phyloP scores from a whole-genome alignment of 495 filamentous ascomycete species.

The Aspergillus kassunensis region DNA sequence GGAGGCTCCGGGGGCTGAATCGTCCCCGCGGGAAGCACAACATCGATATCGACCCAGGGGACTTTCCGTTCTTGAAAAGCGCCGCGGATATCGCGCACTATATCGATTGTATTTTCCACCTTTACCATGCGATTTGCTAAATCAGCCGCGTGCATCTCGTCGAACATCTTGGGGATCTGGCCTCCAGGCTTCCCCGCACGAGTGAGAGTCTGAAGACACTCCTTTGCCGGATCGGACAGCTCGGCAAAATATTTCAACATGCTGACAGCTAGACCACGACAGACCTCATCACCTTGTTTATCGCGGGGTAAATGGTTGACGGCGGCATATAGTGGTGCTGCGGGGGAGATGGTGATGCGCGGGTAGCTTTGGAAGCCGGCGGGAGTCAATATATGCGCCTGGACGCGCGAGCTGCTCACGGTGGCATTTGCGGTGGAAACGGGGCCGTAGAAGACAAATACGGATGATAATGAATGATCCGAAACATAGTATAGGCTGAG shows the following conservation, averaged over 20 bases:
- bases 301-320: constrained; percentile 90
- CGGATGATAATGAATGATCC: constrained; percentile 69
- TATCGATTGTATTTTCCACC: constrained; percentile 68
- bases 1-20: constrained; percentile 48
- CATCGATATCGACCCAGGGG: constrained; percentile 82
- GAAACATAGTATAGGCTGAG: constrained; percentile 77
- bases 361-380: constrained; percentile 85
- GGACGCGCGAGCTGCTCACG: constrained; percentile 83
- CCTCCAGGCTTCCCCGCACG: constrained; percentile 29
- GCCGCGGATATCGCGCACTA: constrained; percentile 63
- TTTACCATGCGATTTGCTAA: constrained; percentile 76
- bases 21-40: constrained; percentile 72
- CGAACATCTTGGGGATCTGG: constrained; percentile 63
- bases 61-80: constrained; percentile 74
- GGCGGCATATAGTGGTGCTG: constrained; percentile 88
- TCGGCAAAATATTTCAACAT: constrained; percentile 91
- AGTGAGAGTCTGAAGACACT: constrained; percentile 39
- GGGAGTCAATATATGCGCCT: constrained; percentile 84
- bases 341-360: constrained; percentile 86
- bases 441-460: constrained; percentile 82
- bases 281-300: constrained; percentile 88
- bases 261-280: constrained; percentile 83
- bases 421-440: constrained; percentile 80
- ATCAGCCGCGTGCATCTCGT: constrained; percentile 89
- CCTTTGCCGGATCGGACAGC: constrained; percentile 71